phyloP scores from a whole-genome alignment of 106 monocot genomes.

The Narthecium ossifragum region DNA sequence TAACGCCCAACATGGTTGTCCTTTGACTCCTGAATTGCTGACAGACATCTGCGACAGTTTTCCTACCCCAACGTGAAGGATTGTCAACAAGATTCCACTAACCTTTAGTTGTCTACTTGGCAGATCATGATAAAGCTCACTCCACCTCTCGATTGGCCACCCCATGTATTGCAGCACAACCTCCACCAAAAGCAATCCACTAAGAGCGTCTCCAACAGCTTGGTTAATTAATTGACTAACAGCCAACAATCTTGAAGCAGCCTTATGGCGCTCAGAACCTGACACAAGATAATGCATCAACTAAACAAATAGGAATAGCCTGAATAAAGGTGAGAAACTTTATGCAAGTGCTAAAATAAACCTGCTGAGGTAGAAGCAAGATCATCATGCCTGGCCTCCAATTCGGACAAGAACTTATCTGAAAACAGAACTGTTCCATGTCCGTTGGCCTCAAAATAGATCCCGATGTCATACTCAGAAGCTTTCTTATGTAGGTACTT shows the following conservation, averaged over 20 bases:
- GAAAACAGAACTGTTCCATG: slow-evolving; percentile 89
- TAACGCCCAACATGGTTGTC: not conserved
- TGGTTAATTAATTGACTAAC: slow-evolving; percentile 78
- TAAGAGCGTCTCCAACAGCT: slow-evolving; percentile 91
- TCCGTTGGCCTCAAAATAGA: slow-evolving; percentile 96
- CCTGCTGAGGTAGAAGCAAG: slow-evolving; percentile 43
- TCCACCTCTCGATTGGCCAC: slow-evolving; percentile 79
- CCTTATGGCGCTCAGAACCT: slow-evolving; percentile 63
- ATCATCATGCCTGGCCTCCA: slow-evolving; percentile 38
- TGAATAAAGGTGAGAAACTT: too few species aligned
- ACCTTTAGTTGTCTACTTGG: slow-evolving; percentile 96
- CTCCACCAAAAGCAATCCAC: slow-evolving; percentile 88
- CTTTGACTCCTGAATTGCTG: too few species aligned
- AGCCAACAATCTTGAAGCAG: slow-evolving; percentile 69
- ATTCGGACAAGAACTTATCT: slow-evolving; percentile 30
- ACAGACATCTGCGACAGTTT: too few species aligned
- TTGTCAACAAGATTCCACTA: not conserved
- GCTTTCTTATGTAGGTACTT: slow-evolving; percentile 92
- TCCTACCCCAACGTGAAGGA: too few species aligned
- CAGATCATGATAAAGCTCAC: slow-evolving; percentile 74
- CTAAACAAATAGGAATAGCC: too few species aligned
- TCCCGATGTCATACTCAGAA: slow-evolving; percentile 76
- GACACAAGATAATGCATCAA: not conserved
- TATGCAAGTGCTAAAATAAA: slow-evolving; percentile 5
- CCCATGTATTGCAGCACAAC: slow-evolving; percentile 66